Conservation (phyloP, 345 rosid species). For the Streptanthus diversifolius region DNA sequence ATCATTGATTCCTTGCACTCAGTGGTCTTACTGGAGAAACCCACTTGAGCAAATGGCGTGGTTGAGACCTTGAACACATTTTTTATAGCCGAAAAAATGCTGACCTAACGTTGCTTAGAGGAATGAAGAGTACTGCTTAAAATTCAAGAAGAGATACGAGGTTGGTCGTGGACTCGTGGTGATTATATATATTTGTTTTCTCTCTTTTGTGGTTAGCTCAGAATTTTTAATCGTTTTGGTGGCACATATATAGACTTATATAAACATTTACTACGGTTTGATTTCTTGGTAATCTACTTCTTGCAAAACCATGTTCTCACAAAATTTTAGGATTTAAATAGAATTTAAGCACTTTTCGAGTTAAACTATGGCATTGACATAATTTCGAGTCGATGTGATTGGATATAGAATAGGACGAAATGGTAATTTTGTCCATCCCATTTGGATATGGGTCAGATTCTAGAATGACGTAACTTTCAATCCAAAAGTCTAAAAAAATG, state of each 20-base stretch:
- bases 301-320: not conserved
- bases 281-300: not conserved
- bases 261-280: not conserved
- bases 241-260: not conserved
- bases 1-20: slow-evolving; percentile 91
- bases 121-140: no score
- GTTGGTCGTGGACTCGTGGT: no score
- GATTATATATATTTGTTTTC: no score
- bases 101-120: no score
- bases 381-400: no score
- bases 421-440: not conserved
- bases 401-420: no score
- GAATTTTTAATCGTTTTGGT: not conserved
- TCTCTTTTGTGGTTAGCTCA: not conserved
- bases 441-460: not conserved
- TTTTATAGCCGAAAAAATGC: slow-evolving; percentile 63
- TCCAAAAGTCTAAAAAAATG: not conserved
- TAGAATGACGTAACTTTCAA: not conserved
- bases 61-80: slow-evolving; percentile 38
- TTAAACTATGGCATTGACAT: not conserved
- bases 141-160: not conserved
- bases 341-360: not conserved
- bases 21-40: slow-evolving; percentile 48
- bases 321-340: not conserved
- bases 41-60: slow-evolving; percentile 37